Percentiles rank a stretch among this genome's conserved stretches.
Evolutionary conservation across 2,329 filamentous ascomycete genomes (phyloP).

Genomic region (Hypoxylon sp.): DNA sequence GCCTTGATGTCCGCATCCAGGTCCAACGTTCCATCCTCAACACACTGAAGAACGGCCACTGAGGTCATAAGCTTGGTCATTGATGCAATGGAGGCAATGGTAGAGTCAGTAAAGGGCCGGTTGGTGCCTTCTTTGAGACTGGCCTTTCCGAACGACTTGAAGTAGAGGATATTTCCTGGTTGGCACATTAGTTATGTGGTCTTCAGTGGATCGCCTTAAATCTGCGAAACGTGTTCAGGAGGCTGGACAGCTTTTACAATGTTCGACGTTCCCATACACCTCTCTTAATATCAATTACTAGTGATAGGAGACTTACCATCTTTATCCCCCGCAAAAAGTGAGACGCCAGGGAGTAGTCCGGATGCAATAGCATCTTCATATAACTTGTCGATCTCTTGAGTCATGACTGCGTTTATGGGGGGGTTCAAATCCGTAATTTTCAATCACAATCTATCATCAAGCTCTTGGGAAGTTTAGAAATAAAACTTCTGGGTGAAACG

Average conservation of each 20-base stretch:
- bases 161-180: slow-evolving; percentile 47
- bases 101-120: slow-evolving; percentile 46
- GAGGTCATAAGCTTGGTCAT: slow-evolving; percentile 64
- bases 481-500: neutral
- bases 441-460: neutral
- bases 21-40: slow-evolving; percentile 65
- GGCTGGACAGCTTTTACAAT: no score
- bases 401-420: slow-evolving; percentile 25
- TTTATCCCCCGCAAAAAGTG: slow-evolving; percentile 44
- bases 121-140: slow-evolving; percentile 45
- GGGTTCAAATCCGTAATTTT: neutral
- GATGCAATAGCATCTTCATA: slow-evolving; percentile 45
- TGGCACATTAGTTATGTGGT: slow-evolving; percentile 9
- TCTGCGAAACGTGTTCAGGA: neutral
- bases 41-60: slow-evolving; percentile 68
- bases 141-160: slow-evolving; percentile 46
- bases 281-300: neutral
- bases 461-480: neutral
- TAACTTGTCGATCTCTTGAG: slow-evolving; percentile 35
- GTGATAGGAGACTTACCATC: slow-evolving; percentile 30
- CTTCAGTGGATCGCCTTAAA: neutral
- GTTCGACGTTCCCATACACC: no score
- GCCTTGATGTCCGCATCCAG: slow-evolving; percentile 63
- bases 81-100: slow-evolving; percentile 47
- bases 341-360: slow-evolving; percentile 44